These are phyloP conservation scores for Phytophthora colocasiae DNA, from an alignment of 352 stramenopile genomes.

Conservation along the genomic window DNA sequence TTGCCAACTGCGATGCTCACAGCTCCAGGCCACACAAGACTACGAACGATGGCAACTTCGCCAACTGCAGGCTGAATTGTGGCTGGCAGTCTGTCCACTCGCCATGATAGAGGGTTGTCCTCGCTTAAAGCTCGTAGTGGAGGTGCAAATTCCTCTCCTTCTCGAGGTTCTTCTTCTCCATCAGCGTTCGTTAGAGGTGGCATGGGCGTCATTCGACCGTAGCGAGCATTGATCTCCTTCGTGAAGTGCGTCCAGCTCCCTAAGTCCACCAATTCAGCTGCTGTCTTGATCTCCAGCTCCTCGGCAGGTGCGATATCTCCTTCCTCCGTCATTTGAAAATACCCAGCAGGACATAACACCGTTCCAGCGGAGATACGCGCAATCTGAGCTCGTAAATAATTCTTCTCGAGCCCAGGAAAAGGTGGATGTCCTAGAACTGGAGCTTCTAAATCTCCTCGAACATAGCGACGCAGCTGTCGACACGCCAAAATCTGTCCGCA, in stretches of 20 bases:
- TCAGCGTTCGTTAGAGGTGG: slow-evolving; percentile 77
- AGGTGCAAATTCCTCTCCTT: slow-evolving; percentile 68
- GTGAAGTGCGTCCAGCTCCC: slow-evolving; percentile 91
- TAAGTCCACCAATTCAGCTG: slow-evolving; percentile 72
- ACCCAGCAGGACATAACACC: slow-evolving; percentile 84
- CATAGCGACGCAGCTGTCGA: slow-evolving; percentile 78
- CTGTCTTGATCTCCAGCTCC: slow-evolving; percentile 77
- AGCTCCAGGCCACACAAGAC: slow-evolving; percentile 86
- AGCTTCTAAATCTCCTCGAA: slow-evolving; percentile 85
- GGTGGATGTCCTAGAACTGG: slow-evolving; percentile 84
- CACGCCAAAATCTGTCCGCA: slow-evolving; percentile 82
- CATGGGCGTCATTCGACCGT: slow-evolving; percentile 78
- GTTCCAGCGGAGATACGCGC: slow-evolving; percentile 87
- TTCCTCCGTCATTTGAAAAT: slow-evolving; percentile 79
- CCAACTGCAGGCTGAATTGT: slow-evolving; percentile 68
- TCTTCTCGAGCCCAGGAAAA: slow-evolving; percentile 87
- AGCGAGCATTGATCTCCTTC: slow-evolving; percentile 85
- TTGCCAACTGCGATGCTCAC: slow-evolving; percentile 87
- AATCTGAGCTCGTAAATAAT: slow-evolving; percentile 91
- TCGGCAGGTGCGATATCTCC: slow-evolving; percentile 77
- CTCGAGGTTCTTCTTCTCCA: slow-evolving; percentile 72
- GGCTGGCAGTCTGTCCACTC: slow-evolving; percentile 72
- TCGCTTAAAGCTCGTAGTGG: slow-evolving; percentile 71
- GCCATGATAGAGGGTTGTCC: slow-evolving; percentile 75
- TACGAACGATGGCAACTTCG: slow-evolving; percentile 75